Percentiles rank a stretch among this genome's conserved stretches.
phyloP scores from a whole-genome alignment of 163 green algal genomes.

The Scenedesmus sp. region DNA sequence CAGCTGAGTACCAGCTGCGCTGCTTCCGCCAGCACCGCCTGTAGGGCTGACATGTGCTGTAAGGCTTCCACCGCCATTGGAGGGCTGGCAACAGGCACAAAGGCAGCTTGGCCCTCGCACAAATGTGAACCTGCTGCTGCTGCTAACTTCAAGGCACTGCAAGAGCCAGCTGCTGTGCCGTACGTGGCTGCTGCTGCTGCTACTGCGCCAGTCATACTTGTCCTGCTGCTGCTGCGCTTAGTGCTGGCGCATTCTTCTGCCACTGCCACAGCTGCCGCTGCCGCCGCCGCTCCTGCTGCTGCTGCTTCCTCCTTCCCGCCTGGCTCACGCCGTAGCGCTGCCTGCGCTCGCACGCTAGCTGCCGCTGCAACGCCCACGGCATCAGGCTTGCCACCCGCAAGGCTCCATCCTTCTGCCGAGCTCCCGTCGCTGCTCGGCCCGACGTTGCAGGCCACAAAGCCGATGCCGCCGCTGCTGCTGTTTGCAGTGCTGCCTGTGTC shows the following conservation, averaged over 20 bases:
- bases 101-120: not conserved
- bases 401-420: not conserved
- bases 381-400: not conserved
- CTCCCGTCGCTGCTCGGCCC: not conserved
- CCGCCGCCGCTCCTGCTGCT: not conserved
- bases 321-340: not conserved
- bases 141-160: not conserved
- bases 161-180: not conserved
- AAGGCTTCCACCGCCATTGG: not conserved
- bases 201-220: not conserved
- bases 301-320: not conserved
- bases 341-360: not conserved
- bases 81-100: not conserved
- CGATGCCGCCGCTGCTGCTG: not conserved
- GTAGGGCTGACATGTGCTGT: slow-evolving; percentile 29
- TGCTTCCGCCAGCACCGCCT: slow-evolving; percentile 24
- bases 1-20: not conserved
- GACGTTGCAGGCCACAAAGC: not conserved
- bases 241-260: not conserved
- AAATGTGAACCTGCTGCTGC: not conserved
- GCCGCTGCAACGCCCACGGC: not conserved
- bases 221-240: not conserved
- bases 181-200: not conserved
- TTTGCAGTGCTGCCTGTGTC: not conserved
- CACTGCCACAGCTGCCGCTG: not conserved